Conservation (phyloP, 2,329 filamentous ascomycete species). For the Colletotrichum sp. region DNA sequence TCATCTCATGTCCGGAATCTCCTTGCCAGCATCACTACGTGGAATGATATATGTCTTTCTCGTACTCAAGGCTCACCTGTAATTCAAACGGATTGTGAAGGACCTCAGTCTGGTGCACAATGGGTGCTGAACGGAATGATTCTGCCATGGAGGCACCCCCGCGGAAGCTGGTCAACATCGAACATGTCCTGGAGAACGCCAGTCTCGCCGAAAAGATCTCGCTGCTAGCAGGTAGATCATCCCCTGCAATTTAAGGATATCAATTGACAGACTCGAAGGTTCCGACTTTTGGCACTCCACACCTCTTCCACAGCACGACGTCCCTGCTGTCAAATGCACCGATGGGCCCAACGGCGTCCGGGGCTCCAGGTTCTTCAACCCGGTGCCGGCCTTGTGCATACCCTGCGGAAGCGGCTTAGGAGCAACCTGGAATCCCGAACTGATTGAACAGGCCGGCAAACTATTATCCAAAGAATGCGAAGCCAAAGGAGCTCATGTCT, state of each 20-base stretch:
- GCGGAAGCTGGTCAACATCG: slow-evolving; percentile 45
- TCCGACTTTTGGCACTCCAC: slow-evolving; percentile 75
- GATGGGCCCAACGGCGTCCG: slow-evolving; percentile 75
- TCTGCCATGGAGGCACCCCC: background rate
- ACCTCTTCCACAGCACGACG: slow-evolving; percentile 60
- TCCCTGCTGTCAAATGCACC: slow-evolving; percentile 68
- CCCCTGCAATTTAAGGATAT: background rate
- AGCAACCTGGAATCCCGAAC: slow-evolving; percentile 59
- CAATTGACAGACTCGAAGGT: slow-evolving; percentile 37
- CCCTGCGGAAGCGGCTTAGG: slow-evolving; percentile 63
- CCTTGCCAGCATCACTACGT: background rate
- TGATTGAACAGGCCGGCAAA: slow-evolving; percentile 55
- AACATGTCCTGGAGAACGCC: slow-evolving; percentile 58
- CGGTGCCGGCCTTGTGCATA: slow-evolving; percentile 61
- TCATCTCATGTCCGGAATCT: background rate
- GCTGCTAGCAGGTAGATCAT: slow-evolving; percentile 49
- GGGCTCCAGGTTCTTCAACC: slow-evolving; percentile 72
- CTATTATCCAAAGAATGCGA: slow-evolving; percentile 58
- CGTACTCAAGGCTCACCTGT: background rate
- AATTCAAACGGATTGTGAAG: background rate
- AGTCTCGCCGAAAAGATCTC: slow-evolving; percentile 57
- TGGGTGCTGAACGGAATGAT: background rate
- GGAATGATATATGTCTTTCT: background rate
- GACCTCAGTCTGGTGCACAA: background rate
- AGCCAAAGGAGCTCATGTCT: slow-evolving; percentile 61